Percentiles rank a stretch among this genome's conserved stretches.
Conservation (phyloP, 2,329 filamentous ascomycete genomes). For the Apiospora pterosperma region DNA sequence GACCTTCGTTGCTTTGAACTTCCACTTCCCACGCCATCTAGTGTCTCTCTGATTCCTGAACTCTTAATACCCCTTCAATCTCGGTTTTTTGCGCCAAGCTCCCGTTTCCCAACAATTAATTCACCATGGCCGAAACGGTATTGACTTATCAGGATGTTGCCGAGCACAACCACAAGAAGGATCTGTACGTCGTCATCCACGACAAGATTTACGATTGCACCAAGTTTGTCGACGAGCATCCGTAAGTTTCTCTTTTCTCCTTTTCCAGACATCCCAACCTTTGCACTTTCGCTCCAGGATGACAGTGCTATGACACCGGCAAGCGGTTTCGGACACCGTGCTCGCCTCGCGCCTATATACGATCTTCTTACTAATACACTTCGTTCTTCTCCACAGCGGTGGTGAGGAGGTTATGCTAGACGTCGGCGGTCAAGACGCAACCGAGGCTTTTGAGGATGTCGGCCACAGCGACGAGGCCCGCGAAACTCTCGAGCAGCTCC, state of each 20-base stretch:
- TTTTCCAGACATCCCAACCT: not conserved
- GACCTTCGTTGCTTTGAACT: not conserved
- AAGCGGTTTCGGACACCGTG: not conserved
- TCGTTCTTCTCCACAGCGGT: conserved; percentile 56
- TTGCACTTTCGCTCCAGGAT: not conserved
- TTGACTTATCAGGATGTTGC: conserved; percentile 79
- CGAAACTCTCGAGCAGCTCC: conserved; percentile 79
- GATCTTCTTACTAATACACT: not conserved
- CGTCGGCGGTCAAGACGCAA: conserved; percentile 91
- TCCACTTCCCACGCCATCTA: not conserved
- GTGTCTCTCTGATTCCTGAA: not conserved
- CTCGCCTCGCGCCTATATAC: not conserved
- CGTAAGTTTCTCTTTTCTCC: conserved; percentile 51
- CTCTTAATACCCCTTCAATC: not conserved
- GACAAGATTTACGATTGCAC: conserved; percentile 92
- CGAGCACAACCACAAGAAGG: conserved; percentile 89
- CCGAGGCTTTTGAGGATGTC: conserved; percentile 98
- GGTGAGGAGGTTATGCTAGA: conserved; percentile 98
- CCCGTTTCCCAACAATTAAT: not conserved
- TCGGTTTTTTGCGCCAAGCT: not conserved
- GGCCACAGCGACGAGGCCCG: conserved; percentile 98
- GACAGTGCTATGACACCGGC: not conserved
- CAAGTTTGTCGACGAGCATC: conserved; percentile 96
- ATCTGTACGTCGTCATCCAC: conserved; percentile 87
- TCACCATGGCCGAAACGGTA: conserved; percentile 42